phyloP scores from a whole-genome alignment of 2,329 filamentous ascomycete species.

The Clonostachys sp. region DNA sequence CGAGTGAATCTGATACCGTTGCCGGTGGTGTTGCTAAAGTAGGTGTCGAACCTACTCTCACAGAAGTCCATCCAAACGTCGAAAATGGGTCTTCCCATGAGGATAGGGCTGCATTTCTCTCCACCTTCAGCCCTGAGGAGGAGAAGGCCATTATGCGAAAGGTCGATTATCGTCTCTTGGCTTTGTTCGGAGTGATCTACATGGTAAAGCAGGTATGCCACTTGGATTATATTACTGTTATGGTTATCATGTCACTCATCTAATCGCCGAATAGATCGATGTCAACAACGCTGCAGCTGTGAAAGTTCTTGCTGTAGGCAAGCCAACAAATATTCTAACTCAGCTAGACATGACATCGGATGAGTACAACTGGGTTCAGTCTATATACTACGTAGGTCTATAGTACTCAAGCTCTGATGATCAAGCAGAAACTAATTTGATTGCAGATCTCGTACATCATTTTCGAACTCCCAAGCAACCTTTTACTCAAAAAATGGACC shows the following conservation, averaged over 20 bases:
- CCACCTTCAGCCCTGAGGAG: background rate
- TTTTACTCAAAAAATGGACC: conserved; percentile 57
- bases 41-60: too few species aligned
- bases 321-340: background rate
- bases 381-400: background rate
- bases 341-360: background rate
- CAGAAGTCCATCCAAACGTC: too few species aligned
- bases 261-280: background rate
- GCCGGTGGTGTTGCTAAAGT: too few species aligned
- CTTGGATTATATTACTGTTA: too few species aligned
- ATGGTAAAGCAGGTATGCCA: background rate
- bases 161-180: background rate
- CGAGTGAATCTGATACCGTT: too few species aligned
- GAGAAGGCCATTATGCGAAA: background rate
- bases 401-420: too few species aligned
- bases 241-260: background rate
- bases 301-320: background rate
- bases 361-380: background rate
- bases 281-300: background rate
- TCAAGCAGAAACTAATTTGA: too few species aligned
- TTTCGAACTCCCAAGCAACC: conserved; percentile 61
- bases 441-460: conserved; percentile 54
- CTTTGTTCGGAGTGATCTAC: background rate
- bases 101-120: too few species aligned
- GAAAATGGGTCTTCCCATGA: too few species aligned